Evolutionary conservation across 306 rosid genomes (phyloP).

Genomic region (Quercus cerris): DNA sequence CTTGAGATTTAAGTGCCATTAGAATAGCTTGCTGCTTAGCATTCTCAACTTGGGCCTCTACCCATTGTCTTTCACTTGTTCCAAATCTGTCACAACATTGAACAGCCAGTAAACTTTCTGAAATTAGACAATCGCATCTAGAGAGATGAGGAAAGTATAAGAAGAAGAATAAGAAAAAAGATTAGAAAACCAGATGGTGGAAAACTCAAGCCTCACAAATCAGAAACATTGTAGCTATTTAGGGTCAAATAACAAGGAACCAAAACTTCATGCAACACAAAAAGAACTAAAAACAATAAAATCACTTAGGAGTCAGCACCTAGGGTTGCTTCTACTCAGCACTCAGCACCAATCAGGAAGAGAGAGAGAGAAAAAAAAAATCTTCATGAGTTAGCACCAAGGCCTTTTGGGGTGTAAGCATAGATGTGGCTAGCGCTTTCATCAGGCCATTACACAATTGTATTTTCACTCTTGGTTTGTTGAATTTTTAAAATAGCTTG

Average conservation of each 20-base stretch:
- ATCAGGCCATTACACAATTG: too few species aligned
- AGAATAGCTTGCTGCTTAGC: constrained; percentile 94
- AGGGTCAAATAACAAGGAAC: background rate
- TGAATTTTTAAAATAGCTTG: too few species aligned
- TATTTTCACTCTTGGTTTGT: too few species aligned
- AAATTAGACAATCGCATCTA: background rate
- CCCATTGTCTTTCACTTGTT: constrained; percentile 99
- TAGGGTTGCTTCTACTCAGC: too few species aligned
- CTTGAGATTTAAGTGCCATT: constrained; percentile 79
- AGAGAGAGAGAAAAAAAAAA: too few species aligned
- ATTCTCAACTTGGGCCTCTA: constrained; percentile 97
- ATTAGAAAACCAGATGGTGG: background rate
- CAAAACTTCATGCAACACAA: too few species aligned
- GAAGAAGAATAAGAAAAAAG: background rate
- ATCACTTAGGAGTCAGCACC: too few species aligned
- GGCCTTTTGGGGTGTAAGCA: too few species aligned
- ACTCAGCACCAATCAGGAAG: too few species aligned
- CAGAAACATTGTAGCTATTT: background rate
- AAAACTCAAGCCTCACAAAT: background rate
- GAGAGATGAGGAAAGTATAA: background rate
- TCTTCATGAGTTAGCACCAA: too few species aligned
- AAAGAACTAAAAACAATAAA: too few species aligned
- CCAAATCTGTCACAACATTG: constrained; percentile 70
- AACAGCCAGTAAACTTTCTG: constrained; percentile 9
- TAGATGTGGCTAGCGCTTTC: too few species aligned